Evolutionary conservation across 108 stramenopile genomes (phyloP).

Genomic region (Epithemia pelagica): DNA sequence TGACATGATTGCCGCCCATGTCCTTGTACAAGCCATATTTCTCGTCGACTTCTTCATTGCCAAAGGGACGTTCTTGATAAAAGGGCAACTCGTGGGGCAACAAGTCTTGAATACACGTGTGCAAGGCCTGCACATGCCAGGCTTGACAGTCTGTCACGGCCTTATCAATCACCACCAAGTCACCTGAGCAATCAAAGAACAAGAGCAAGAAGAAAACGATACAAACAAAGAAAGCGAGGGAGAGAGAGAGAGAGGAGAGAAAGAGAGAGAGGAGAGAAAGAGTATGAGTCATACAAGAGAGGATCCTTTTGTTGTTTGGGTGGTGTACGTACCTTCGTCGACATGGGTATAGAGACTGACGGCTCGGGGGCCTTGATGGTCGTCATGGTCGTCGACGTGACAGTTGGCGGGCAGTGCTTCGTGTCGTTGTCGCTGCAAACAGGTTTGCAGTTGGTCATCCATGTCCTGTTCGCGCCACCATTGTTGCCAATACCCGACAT

Average conservation of each 20-base stretch:
- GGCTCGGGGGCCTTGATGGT: neutral
- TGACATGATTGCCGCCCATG: constrained; percentile 13
- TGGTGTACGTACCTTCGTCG: neutral
- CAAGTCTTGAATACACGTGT: neutral
- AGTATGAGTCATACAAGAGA: no score
- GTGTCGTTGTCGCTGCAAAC: neutral
- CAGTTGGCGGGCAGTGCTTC: neutral
- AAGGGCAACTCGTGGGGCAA: neutral
- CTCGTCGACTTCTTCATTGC: neutral
- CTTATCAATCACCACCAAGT: neutral
- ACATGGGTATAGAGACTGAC: neutral
- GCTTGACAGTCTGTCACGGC: neutral
- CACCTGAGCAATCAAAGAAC: neutral
- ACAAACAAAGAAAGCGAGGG: neutral
- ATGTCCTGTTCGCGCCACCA: neutral
- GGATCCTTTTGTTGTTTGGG: neutral
- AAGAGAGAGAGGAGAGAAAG: no score
- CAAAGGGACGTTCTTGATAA: neutral
- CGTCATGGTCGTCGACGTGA: neutral
- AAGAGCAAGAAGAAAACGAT: neutral
- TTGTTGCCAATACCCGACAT: neutral
- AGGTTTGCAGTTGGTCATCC: neutral
- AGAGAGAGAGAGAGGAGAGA: no score
- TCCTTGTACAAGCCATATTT: neutral
- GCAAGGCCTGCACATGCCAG: neutral